Percentiles rank a stretch among this genome's conserved stretches.
These are phyloP conservation scores for Dunaliella primolecta DNA, from an alignment of 139 green algal genomes.

Conservation along the genomic window DNA sequence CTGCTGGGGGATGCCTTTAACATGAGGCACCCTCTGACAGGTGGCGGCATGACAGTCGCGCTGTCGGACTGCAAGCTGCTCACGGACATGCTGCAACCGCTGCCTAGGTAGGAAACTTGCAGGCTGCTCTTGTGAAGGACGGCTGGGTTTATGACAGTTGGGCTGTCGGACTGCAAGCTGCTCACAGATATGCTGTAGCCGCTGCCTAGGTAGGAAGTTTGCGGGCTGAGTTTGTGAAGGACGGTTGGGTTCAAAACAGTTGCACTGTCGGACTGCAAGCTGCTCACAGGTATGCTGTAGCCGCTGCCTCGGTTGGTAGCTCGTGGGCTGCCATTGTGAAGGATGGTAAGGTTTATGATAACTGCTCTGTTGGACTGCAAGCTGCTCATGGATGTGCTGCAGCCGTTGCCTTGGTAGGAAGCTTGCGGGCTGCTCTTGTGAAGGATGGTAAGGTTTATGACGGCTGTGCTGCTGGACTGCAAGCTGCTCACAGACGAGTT, in stretches of 20 bases:
- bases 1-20: conserved; percentile 98
- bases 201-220: conserved; percentile 17
- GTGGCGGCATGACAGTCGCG: conserved; percentile 85
- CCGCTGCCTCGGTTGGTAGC: conserved; percentile 20
- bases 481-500: too few species aligned
- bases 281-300: conserved; percentile 52
- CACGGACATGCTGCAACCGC: conserved; percentile 48
- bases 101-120: conserved; percentile 16
- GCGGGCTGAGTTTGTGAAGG: neutral
- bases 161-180: conserved; percentile 82
- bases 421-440: neutral
- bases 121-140: conserved; percentile 47
- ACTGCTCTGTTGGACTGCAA: conserved; percentile 89
- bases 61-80: conserved; percentile 78
- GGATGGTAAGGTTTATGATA: conserved; percentile 75
- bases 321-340: neutral
- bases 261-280: conserved; percentile 82
- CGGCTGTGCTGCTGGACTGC: too few species aligned
- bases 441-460: too few species aligned
- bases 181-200: conserved; percentile 51
- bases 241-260: conserved; percentile 84
- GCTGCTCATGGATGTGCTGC: conserved; percentile 54
- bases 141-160: conserved; percentile 81
- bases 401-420: conserved; percentile 18
- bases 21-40: conserved; percentile 96